These are phyloP conservation scores for Scheffersomyces parashehatae DNA, from an alignment of 1,139 yeast species.

Conservation along the genomic window DNA sequence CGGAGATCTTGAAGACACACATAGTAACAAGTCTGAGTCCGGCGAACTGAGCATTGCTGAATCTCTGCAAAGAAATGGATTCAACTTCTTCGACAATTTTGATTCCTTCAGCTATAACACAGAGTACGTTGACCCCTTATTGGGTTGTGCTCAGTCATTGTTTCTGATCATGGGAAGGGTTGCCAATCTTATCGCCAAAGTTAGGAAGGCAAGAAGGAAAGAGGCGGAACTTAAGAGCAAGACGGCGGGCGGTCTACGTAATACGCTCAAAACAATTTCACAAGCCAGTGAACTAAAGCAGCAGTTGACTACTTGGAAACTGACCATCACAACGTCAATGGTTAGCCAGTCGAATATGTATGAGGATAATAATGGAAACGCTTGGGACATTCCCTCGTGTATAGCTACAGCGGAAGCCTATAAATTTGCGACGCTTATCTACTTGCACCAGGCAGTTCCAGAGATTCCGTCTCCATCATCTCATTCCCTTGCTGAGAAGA, in stretches of 20 bases:
- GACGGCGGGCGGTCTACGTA: constrained; percentile 18
- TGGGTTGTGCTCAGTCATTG: constrained; percentile 66
- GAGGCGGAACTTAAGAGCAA: constrained; percentile 2
- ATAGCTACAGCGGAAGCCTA: constrained; percentile 72
- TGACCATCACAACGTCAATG: constrained; percentile 40
- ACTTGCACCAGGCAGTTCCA: constrained; percentile 69
- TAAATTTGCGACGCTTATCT: constrained; percentile 56
- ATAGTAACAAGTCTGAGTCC: constrained; percentile 26
- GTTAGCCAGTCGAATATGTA: constrained; percentile 25
- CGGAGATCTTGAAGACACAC: constrained; percentile 13
- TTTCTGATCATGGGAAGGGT: constrained; percentile 66
- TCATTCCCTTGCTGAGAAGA: constrained; percentile 58
- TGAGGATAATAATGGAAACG: constrained; percentile 26
- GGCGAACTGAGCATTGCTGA: constrained; percentile 21
- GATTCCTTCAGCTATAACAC: constrained; percentile 28
- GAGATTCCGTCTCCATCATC: constrained; percentile 60
- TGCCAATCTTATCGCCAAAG: constrained; percentile 54
- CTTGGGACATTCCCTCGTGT: constrained; percentile 60
- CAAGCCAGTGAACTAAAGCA: constrained; percentile 55
- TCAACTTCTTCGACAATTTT: constrained; percentile 32
- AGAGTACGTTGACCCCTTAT: constrained; percentile 58
- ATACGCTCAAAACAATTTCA: constrained; percentile 51
- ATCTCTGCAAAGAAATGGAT: constrained; percentile 5
- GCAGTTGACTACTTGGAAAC: constrained; percentile 56
- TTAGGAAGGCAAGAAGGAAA: constrained; percentile 30